Evolutionary conservation across 108 stramenopile genomes (phyloP).

Genomic region (Pseudonitzschia multistriata): DNA sequence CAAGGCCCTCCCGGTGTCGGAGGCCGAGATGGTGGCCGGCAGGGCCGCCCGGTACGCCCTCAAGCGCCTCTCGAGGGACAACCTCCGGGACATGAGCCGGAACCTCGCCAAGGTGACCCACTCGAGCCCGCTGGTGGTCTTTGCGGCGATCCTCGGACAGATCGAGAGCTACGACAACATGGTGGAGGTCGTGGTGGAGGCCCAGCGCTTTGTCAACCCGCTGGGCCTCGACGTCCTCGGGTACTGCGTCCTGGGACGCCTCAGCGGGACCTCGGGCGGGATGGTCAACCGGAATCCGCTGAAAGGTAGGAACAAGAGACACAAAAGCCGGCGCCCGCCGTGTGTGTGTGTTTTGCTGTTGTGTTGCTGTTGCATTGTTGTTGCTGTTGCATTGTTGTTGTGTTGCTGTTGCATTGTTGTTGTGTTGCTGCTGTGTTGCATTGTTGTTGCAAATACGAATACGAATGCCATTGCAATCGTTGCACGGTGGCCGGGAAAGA

Average conservation of each 20-base stretch:
- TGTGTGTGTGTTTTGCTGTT: no score
- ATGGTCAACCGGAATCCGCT: slow-evolving; percentile 55
- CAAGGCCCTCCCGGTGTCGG: slow-evolving; percentile 61
- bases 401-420: background rate
- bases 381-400: background rate
- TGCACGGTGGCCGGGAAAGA: no score
- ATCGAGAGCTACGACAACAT: slow-evolving; percentile 96
- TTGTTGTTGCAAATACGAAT: background rate
- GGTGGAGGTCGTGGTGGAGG: slow-evolving; percentile 90
- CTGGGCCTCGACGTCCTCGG: slow-evolving; percentile 87
- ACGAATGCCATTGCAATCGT: no score
- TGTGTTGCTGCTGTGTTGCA: background rate
- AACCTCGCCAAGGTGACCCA: slow-evolving; percentile 82
- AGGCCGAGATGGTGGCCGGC: slow-evolving; percentile 77
- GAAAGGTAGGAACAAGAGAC: slow-evolving; percentile 49
- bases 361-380: background rate
- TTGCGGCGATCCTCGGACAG: slow-evolving; percentile 77
- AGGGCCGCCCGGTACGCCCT: slow-evolving; percentile 66
- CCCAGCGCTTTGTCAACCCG: slow-evolving; percentile 72
- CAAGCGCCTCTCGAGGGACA: slow-evolving; percentile 90
- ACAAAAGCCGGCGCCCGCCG: no score
- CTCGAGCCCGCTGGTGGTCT: slow-evolving; percentile 85
- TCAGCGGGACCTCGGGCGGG: slow-evolving; percentile 54
- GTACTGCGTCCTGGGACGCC: slow-evolving; percentile 69
- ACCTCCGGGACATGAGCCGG: slow-evolving; percentile 71